Base-by-base conservation (phyloP, 352 stramenopile genomes). In the Pilasporangium apinafurcum region DNA sequence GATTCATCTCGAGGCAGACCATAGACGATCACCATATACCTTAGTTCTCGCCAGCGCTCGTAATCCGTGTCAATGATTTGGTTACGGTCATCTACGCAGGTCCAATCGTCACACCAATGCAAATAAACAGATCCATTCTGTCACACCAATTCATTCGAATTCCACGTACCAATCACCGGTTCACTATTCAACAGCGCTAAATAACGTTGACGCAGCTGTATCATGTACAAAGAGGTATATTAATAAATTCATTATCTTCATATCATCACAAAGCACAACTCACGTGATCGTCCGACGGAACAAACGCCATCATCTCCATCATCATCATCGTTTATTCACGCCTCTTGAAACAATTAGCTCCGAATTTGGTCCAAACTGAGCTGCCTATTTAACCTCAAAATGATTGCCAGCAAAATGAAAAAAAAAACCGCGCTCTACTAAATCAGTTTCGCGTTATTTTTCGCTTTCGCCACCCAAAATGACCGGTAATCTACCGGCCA, bases 1-100 rank as follows among this genome's bases (percentile, higher is more conserved):
- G 26, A 47, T 12, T 85, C 69, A 32, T 78, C 68, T 4, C 65
- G 58, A 9, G 82, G 82, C 24, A 94, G 49, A 0, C 82, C 82
- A 38, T 84, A 72, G 13, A 89, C 77, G 38, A 94, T 84, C 17
- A 84, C 76, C 44, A 94, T 77, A 10, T 77, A 75, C 53, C 83
- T 87, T 31, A 94, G 68, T 53, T 94, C 82, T 8, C 78, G 73
- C 65, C 82, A 88, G 25, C 80, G 77, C 27, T 79, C 72, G 48
- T 89, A 93, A 29, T 77, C 64, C 4, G 67, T 62, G 5, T 78
- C 68, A n/a, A 87, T 55, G 21, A 56, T 27, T 17, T 41, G 50
- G 29, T 63, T 56, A 6, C 59, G 20, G 9, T 58, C 61, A 35
- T 84, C 68, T 80, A 22, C 43, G 34, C n/a, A 2, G 9, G n/a